A percentile compares a stretch with the other conserved stretches of the same genome.
phyloP scores from a whole-genome alignment of 768 basidiomycete species.

The Chiua virens region DNA sequence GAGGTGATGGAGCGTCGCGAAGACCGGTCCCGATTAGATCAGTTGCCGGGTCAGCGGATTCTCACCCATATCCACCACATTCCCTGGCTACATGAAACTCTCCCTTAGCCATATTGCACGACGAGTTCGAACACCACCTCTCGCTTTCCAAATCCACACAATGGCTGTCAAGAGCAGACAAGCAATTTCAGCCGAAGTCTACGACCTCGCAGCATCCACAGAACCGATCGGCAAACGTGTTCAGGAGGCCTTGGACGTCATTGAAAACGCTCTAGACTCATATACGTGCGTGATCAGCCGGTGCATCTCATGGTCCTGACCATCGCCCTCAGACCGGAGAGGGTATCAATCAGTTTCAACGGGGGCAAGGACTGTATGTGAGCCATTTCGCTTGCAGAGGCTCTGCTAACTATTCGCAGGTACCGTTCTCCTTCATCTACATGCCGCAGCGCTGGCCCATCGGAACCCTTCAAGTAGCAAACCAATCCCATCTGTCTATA shows the following conservation, averaged over 20 bases:
- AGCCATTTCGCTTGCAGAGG: neutral
- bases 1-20: neutral
- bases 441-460: conserved; percentile 68
- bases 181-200: conserved; percentile 57
- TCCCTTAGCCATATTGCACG: conserved; percentile 1
- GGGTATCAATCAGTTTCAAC: conserved; percentile 90
- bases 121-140: conserved; percentile 4
- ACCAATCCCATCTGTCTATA: conserved; percentile 74
- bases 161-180: conserved; percentile 46
- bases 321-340: conserved; percentile 50
- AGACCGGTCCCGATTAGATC: neutral
- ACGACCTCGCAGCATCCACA: conserved; percentile 53
- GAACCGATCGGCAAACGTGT: conserved; percentile 61
- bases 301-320: conserved; percentile 5
- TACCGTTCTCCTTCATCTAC: conserved; percentile 92
- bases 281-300: conserved; percentile 66
- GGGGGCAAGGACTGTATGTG: conserved; percentile 96
- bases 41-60: conserved; percentile 1
- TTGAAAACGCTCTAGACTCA: conserved; percentile 71
- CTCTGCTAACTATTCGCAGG: conserved; percentile 46
- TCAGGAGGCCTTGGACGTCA: conserved; percentile 78
- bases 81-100: conserved; percentile 11
- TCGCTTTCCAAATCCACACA: conserved; percentile 2
- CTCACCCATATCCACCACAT: conserved; percentile 12
- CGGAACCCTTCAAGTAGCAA: conserved; percentile 35